These are phyloP conservation scores for Fusarium lateritium DNA, from an alignment of 2,329 filamentous ascomycete genomes.

Conservation along the genomic window DNA sequence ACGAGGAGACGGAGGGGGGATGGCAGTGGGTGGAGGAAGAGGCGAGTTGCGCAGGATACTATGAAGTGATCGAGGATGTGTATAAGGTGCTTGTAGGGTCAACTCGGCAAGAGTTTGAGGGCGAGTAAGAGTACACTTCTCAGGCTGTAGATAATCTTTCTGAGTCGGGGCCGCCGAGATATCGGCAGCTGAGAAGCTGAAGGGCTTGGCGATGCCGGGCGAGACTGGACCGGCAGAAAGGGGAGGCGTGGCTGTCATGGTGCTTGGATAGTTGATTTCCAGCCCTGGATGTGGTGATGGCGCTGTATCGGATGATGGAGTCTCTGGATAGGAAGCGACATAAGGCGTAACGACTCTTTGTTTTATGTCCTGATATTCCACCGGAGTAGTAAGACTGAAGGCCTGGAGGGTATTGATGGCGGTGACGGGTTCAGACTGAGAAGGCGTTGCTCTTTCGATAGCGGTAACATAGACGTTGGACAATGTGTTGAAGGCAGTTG, in stretches of 20 bases:
- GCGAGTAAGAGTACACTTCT: conserved; percentile 34
- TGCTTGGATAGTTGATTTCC: conserved; percentile 66
- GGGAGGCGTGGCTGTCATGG: conserved; percentile 72
- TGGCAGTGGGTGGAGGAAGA: conserved; percentile 66
- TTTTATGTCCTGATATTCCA: conserved; percentile 52
- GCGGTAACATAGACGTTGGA: conserved; percentile 76
- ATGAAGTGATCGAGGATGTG: conserved; percentile 70
- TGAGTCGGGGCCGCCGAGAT: conserved; percentile 36
- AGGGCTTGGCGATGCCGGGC: conserved; percentile 57
- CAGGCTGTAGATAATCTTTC: conserved; percentile 22
- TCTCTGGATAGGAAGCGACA: conserved; percentile 65
- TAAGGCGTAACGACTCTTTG: conserved; percentile 61
- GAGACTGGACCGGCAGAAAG: conserved; percentile 69
- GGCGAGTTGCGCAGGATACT: conserved; percentile 78
- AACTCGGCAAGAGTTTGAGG: conserved; percentile 33
- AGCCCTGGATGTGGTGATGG: conserved; percentile 61
- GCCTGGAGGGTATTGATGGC: conserved; percentile 62
- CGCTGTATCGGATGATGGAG: conserved; percentile 67
- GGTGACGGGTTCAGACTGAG: conserved; percentile 62
- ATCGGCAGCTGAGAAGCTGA: conserved; percentile 62
- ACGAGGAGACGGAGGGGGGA: conserved; percentile 67
- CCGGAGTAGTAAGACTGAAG: conserved; percentile 51
- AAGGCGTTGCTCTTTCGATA: conserved; percentile 70
- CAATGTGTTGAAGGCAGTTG: conserved; percentile 76
- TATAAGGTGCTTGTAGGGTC: conserved; percentile 66